Conservation (phyloP, 768 basidiomycete genomes). For the Russula virescens region DNA sequence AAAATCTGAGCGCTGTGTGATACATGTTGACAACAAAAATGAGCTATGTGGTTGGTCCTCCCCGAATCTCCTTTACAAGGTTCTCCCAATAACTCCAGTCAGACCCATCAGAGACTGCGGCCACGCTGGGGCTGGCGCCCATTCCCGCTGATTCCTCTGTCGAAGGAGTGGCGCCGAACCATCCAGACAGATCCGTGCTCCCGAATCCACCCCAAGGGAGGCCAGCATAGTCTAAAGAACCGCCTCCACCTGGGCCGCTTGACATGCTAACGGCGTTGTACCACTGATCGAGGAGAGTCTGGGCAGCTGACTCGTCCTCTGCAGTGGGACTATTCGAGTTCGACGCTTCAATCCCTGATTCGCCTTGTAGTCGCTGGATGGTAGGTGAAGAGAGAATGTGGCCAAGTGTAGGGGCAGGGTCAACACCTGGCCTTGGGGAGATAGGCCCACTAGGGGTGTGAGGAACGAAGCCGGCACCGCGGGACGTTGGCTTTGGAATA, state of each 20-base stretch:
- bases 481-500: slow-evolving; percentile 26
- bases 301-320: slow-evolving; percentile 70
- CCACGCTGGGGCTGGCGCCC: not conserved
- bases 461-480: slow-evolving; percentile 23
- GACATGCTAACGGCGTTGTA: slow-evolving; percentile 67
- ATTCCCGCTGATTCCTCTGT: not conserved
- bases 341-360: slow-evolving; percentile 48
- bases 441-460: slow-evolving; percentile 21
- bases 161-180: slow-evolving; percentile 20
- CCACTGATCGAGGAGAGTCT: slow-evolving; percentile 80
- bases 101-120: slow-evolving; percentile 16
- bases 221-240: slow-evolving; percentile 30
- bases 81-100: slow-evolving; percentile 26
- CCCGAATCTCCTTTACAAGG: slow-evolving; percentile 26
- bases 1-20: too few species aligned
- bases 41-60: slow-evolving; percentile 15
- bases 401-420: slow-evolving; percentile 32
- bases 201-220: slow-evolving; percentile 26
- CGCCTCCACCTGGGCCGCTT: slow-evolving; percentile 30
- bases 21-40: not conserved
- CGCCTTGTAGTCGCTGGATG: slow-evolving; percentile 58
- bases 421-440: slow-evolving; percentile 1
- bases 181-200: slow-evolving; percentile 23
- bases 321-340: slow-evolving; percentile 61
- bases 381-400: slow-evolving; percentile 45